phyloP scores from a whole-genome alignment of 2,329 filamentous ascomycete species.

The Aspergillus aculeatus region DNA sequence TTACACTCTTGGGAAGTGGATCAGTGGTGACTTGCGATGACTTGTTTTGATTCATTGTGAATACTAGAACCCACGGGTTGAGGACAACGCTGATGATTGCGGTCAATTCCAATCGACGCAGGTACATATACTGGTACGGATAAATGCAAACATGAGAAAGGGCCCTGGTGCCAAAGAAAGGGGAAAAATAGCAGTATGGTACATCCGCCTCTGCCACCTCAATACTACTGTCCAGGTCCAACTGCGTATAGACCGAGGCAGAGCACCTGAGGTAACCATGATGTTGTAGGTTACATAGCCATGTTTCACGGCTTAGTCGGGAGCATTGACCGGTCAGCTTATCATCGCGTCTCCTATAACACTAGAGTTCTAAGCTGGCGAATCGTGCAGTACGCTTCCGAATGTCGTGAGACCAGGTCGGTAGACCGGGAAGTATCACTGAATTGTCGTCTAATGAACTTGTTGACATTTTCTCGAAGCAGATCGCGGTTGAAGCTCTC shows the following conservation, averaged over 20 bases:
- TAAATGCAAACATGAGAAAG: not conserved
- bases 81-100: not conserved
- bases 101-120: not conserved
- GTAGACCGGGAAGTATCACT: not conserved
- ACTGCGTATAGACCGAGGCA: not conserved
- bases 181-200: not conserved
- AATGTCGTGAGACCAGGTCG: not conserved
- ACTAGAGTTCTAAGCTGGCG: not conserved
- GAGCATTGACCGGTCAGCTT: not conserved
- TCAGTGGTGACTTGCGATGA: not conserved
- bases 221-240: not conserved
- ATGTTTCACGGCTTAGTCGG: not conserved
- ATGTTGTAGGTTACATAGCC: not conserved
- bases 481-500: not conserved
- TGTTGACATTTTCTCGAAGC: not conserved
- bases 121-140: not conserved
- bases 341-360: not conserved
- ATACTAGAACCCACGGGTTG: not conserved
- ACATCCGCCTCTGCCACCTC: not conserved
- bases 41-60: not conserved
- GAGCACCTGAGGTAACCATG: not conserved
- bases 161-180: not conserved
- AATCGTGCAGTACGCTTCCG: not conserved
- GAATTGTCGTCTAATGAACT: not conserved
- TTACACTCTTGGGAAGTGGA: constrained; percentile 33